phyloP scores from a whole-genome alignment of 2,329 filamentous ascomycete species.

The Trichoderma harzianum region DNA sequence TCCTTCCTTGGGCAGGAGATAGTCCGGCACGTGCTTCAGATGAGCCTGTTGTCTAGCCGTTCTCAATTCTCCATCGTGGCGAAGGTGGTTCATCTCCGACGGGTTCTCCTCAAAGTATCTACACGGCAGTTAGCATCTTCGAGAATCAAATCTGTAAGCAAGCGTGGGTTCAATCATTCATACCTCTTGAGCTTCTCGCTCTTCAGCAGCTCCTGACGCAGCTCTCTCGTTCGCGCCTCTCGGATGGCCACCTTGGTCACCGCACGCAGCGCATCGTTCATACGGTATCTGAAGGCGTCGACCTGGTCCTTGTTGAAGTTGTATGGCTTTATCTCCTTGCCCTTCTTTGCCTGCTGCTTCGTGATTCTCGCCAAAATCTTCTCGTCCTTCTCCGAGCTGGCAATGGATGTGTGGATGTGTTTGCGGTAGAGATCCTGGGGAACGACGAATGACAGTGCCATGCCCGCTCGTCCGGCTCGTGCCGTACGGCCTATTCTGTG shows the following conservation, averaged over 20 bases:
- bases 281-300: constrained; percentile 90
- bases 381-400: constrained; percentile 78
- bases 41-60: constrained; percentile 83
- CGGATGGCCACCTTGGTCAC: constrained; percentile 88
- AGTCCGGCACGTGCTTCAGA: constrained; percentile 91
- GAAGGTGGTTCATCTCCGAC: constrained; percentile 76
- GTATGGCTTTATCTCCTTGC: constrained; percentile 82
- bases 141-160: not conserved
- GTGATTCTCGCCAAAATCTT: constrained; percentile 76
- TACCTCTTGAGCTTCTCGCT: constrained; percentile 86
- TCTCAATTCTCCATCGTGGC: constrained; percentile 85
- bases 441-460: constrained; percentile 93
- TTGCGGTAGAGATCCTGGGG: constrained; percentile 79
- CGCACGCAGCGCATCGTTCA: constrained; percentile 85
- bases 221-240: constrained; percentile 82
- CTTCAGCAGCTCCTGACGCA: constrained; percentile 85
- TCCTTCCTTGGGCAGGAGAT: constrained; percentile 76
- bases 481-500: constrained; percentile 94
- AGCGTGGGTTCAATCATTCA: not conserved
- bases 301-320: constrained; percentile 93
- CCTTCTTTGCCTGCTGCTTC: constrained; percentile 72
- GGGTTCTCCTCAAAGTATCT: constrained; percentile 96
- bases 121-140: not conserved
- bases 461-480: constrained; percentile 84
- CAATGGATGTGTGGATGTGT: constrained; percentile 79